Evolutionary conservation across 129 eudicot species (phyloP).

Genomic region (Saussurea involucrata): DNA sequence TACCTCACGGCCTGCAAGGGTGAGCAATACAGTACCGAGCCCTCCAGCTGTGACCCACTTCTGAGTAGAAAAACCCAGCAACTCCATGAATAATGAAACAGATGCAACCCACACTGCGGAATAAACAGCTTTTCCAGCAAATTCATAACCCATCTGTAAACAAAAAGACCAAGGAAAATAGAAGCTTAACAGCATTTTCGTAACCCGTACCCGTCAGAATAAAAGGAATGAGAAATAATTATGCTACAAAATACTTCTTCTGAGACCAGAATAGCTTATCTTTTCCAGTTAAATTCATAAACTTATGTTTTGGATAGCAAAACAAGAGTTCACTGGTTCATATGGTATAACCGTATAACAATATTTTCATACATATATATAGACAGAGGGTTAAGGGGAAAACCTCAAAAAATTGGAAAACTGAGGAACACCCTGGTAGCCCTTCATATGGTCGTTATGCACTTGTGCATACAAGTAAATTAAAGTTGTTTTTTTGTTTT

Average conservation of each 20-base stretch:
- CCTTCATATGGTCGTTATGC: no score
- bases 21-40: constrained; percentile 80
- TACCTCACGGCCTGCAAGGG: constrained; percentile 95
- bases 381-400: no score
- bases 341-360: neutral
- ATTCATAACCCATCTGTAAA: constrained; percentile 74
- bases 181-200: neutral
- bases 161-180: neutral
- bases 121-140: constrained; percentile 82
- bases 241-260: neutral
- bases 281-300: neutral
- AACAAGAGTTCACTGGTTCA: neutral
- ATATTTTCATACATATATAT: neutral
- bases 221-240: neutral
- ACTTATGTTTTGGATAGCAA: neutral
- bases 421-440: no score
- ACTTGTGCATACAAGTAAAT: no score
- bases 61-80: constrained; percentile 87
- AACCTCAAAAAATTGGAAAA: no score
- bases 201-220: neutral
- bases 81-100: constrained; percentile 81
- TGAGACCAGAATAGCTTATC: neutral
- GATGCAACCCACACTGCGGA: constrained; percentile 86
- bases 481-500: no score
- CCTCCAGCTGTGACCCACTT: constrained; percentile 94